Percentiles rank a stretch among this genome's conserved stretches.
These are phyloP conservation scores for Oryza coarctata DNA, from an alignment of 176 grass and related monocot species.

Conservation along the genomic window DNA sequence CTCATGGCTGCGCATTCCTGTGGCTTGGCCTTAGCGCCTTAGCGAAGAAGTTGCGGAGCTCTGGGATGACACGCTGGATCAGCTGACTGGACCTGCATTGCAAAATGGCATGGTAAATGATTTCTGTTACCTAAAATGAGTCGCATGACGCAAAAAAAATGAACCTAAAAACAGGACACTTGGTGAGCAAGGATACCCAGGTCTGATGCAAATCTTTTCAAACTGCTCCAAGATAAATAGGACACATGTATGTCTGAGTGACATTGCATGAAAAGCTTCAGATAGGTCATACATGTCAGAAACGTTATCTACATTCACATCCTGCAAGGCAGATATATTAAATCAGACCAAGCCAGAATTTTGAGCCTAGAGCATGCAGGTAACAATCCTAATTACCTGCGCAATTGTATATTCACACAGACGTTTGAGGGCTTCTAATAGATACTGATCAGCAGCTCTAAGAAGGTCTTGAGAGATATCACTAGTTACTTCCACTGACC, in stretches of 20 bases:
- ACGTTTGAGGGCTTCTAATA: conserved; percentile 97
- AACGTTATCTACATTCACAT: conserved; percentile 85
- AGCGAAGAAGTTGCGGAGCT: conserved; percentile 75
- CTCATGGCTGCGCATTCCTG: conserved; percentile 32
- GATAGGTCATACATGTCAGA: conserved; percentile 96
- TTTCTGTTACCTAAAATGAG: neutral
- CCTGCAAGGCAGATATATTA: conserved; percentile 56
- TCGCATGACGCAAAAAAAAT: neutral
- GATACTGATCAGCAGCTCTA: conserved; percentile 96
- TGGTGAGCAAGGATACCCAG: conserved; percentile 50
- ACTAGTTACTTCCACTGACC: conserved; percentile 74
- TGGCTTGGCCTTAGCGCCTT: conserved; percentile 72
- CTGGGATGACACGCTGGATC: conserved; percentile 85
- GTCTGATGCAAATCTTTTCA: conserved; percentile 72
- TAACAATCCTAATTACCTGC: conserved; percentile 55
- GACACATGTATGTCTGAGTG: conserved; percentile 93
- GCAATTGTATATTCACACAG: conserved; percentile 95
- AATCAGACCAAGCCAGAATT: conserved; percentile 27
- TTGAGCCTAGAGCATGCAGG: conserved; percentile 21
- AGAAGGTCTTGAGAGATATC: conserved; percentile 92
- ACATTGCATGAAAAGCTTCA: conserved; percentile 88
- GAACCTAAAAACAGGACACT: neutral
- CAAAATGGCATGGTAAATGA: neutral
- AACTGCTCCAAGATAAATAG: conserved; percentile 96
- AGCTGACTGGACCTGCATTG: conserved; percentile 63